Base-by-base conservation (phyloP, 441 rosid species). In the Raphanus hybrid region DNA sequence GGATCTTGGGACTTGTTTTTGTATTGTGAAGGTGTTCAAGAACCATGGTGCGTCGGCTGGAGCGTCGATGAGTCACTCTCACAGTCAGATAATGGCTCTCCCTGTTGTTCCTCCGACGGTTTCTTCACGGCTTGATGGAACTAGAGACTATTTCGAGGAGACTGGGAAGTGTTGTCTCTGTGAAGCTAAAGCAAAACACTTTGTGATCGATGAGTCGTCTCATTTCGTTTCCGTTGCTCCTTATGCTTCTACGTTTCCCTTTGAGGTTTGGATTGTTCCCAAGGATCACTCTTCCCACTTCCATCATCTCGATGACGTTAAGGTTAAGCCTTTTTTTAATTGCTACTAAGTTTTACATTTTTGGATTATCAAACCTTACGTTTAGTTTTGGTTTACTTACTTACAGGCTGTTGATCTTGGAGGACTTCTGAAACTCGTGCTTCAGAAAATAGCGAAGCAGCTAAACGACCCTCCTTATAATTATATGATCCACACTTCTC, bases 31-130 rank as follows among this genome's bases (percentile, higher is more conserved):
- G 99, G 93, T 95, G 57, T 93, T 95, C 71, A 92, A 95, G 94
- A 95, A 92, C 84, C 89, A 91, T 55, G 91, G 95, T 34, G 91
- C 93, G 6, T 90, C 94, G 11, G 98, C 99, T n/a, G 93, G 98
- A 77, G 99, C 96, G 39, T 91, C 98, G 10, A 43, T 90, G 86
- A 95, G 94, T 83, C 97, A 93, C 73, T 90, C 97, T 6, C 98
- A 91, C 78, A 90, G 91, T 76, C 97, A 95, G 87, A 83, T 93
- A 3, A 73, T 95, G 74, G 91, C 95, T 70, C 88, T 93, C 6
- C 98, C 98, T 4, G 64, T 87, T 37, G 58, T 89, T 76, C 98
- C 98, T 29, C 86, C 96, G 0, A 83, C 84, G 7, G 92, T 87
- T 73, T 81, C 84, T 27, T 67, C 85, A 6, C 88, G 87, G 10